Evolutionary conservation across 495 filamentous ascomycete species (phyloP), one percentile per base, ranked within the genome.

Genomic region (Penicillium longicatenatum): DNA sequence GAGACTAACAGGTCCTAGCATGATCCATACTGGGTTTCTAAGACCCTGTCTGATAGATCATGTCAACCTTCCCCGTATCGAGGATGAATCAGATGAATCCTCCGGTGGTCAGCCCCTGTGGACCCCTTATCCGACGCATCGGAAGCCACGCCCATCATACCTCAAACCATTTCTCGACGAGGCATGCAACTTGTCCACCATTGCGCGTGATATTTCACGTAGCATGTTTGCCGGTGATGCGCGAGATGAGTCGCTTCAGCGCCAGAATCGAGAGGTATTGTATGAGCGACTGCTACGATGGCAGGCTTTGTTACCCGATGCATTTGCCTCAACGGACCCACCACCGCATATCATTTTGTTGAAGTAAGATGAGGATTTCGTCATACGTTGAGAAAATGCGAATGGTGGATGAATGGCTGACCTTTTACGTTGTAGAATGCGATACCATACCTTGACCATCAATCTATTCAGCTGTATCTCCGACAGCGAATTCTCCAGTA

Each of bases 11-110:
- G 14, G n/a, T 21, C 17, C 14, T 50, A 79, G 76, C 8, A 67
- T 75, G 57, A 65, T 75, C 1, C 77, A 79, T 54, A 72, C 75
- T 22, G 67, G 68, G 17, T 78, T 79, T 51, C 62, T 78, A 10
- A 64, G 75, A 0, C 67, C 74, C 7, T 74, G 67, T 60, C 57
- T 75, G 2, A 71, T 79, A 42, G 52, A 65, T 22, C 63, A 74
- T 12, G 72, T 78, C 52, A 74, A 76, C 20, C 52, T 73, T 46
- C 52, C 52, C 2, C 75, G 70, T 16, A 57, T 68, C 0, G 58
- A 63, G 8, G 35, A 50, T 9, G 56, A 60, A 14, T 24, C 6
- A 6, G 35, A 50, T 9, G 56, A 60, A 14, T 24, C 6, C 20
- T 6, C 31, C 1, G 62, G 70, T 30, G 62, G 72, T 8, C 57